phyloP scores from a whole-genome alignment of 1,284 basidiomycete species.

The Leucoagaricus sp. region DNA sequence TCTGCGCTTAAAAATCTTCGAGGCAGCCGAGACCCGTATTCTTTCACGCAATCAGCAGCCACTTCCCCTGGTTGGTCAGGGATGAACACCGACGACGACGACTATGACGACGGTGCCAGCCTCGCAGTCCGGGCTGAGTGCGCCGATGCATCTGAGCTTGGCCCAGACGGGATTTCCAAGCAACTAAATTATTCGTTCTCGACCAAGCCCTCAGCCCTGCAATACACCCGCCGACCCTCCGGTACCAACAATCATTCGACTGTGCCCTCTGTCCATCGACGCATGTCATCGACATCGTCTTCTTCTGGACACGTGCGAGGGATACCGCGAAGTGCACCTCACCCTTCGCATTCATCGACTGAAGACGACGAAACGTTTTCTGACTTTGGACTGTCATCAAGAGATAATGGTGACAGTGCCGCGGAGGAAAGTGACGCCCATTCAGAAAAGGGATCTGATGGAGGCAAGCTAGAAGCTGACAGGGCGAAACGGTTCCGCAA shows the following conservation, averaged over 20 bases:
- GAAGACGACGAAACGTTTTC: slow-evolving; percentile 51
- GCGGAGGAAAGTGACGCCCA: slow-evolving; percentile 32
- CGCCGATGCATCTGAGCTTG: slow-evolving; percentile 41
- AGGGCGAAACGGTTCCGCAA: slow-evolving; percentile 58
- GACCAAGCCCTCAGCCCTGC: slow-evolving; percentile 41
- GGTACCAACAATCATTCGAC: slow-evolving; percentile 68
- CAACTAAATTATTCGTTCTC: slow-evolving; percentile 36
- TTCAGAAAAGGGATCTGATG: slow-evolving; percentile 26
- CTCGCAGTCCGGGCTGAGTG: slow-evolving; percentile 18
- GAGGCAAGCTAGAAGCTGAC: slow-evolving; percentile 34
- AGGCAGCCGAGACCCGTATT: slow-evolving; percentile 49
- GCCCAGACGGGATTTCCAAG: slow-evolving; percentile 40
- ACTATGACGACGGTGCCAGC: slow-evolving; percentile 39
- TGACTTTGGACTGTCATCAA: slow-evolving; percentile 38
- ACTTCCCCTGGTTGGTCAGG: slow-evolving; percentile 63
- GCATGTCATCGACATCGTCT: slow-evolving; percentile 46
- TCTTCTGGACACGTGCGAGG: slow-evolving; percentile 33
- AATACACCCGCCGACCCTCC: slow-evolving; percentile 70
- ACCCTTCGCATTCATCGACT: slow-evolving; percentile 36
- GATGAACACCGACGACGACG: slow-evolving; percentile 56
- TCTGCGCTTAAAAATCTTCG: slow-evolving; percentile 46
- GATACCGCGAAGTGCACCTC: slow-evolving; percentile 44
- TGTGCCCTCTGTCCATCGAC: slow-evolving; percentile 56
- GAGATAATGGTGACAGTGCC: slow-evolving; percentile 41
- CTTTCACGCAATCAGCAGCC: slow-evolving; percentile 48